Evolutionary conservation across 1,284 basidiomycete genomes (phyloP), one percentile per base, ranked within the genome.

Genomic region (Marasmius tenuissimus): DNA sequence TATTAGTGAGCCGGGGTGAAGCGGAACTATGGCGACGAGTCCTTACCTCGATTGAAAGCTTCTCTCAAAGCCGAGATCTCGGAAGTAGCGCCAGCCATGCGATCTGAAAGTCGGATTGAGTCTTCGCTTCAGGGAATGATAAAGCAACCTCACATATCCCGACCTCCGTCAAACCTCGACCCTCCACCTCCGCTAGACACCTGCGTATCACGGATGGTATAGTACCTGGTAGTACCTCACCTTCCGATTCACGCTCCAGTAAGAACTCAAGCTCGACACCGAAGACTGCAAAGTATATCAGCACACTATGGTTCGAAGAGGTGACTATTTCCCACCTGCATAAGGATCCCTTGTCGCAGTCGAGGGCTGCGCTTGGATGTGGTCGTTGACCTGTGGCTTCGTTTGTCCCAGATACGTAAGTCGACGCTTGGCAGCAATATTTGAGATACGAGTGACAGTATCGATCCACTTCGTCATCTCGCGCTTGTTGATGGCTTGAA

Each of bases 391-490:
- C 66, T 88, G 84, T 47, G 86, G 84, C 69, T 90, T 89, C 16
- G 88, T 84, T 39, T 85, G 84, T 0, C 89, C 91, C 8, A 93
- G 77, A 68, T 93, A 93, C 4, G 92, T 94, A 70, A 92, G 73
- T n/a, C 93, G 84, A 39, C 91, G 82, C 68, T 89, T 87, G 7
- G 90, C 89, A 53, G 89, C 88, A 58, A 81, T 82, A 67, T 86
- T 87, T 37, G 90, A 86, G 40, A 91, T 84, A 22, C 84, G 81
- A 49, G 82, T 82, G 63, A 94, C 86, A 14, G 84, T 86, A 22
- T 88, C 85, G 61, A 92, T 80, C 92, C 93, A 94, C 66, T 81
- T 86, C 57, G 73, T 79, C 84, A 91, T 87, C 65, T 93, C 91
- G 35, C 78, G 76, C 70, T 81, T 85, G 62, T 81, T 85, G 37